Evolutionary conservation across 2,329 filamentous ascomycete species (phyloP).

Genomic region (Claviceps quebecensis): DNA sequence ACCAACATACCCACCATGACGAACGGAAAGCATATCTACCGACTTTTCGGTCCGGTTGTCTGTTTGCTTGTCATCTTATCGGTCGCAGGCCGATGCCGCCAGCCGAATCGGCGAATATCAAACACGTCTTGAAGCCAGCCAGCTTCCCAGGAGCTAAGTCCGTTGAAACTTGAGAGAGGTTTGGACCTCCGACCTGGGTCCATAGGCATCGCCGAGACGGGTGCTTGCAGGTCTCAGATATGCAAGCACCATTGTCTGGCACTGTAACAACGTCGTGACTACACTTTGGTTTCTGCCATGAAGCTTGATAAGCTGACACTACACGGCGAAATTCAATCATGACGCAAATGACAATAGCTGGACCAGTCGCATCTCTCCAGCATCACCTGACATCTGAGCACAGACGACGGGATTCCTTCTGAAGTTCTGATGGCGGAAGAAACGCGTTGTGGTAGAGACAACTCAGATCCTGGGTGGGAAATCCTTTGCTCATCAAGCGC

Average conservation of each 20-base stretch:
- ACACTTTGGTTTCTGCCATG: background rate
- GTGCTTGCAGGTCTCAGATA: conserved; percentile 9
- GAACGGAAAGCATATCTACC: conserved; percentile 3
- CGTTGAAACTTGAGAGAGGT: conserved; percentile 1
- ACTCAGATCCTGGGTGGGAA: background rate
- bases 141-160: background rate
- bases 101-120: conserved; percentile 6
- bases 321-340: background rate
- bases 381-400: background rate
- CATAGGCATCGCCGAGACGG: conserved; percentile 9
- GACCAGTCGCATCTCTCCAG: background rate
- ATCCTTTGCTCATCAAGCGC: background rate
- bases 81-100: conserved; percentile 5
- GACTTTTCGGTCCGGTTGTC: conserved; percentile 7
- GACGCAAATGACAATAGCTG: background rate
- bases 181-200: conserved; percentile 3
- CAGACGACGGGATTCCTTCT: background rate
- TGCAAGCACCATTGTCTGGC: conserved; percentile 4
- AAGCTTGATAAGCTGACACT: conserved; percentile 4
- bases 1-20: background rate
- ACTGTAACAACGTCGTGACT: background rate
- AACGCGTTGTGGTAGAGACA: background rate
- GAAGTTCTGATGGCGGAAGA: background rate
- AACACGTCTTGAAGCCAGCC: conserved; percentile 1
- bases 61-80: conserved; percentile 6